Evolutionary conservation across 2,329 filamentous ascomycete genomes (phyloP), one percentile per base, ranked within the genome.

Genomic region (Didymella pomorum): DNA sequence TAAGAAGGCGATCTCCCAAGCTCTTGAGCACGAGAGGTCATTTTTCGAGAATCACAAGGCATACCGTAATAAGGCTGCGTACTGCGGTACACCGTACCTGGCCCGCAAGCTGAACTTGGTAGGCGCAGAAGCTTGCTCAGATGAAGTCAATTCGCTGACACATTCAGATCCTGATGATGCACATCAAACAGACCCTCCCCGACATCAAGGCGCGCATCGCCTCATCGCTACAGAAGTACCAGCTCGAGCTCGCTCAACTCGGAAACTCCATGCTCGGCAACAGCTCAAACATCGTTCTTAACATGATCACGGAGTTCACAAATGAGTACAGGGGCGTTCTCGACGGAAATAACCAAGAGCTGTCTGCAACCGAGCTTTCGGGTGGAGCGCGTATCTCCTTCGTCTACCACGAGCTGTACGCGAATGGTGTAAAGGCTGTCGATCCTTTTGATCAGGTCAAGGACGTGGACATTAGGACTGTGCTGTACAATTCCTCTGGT

Each of bases 11-110:
- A 99, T 99, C 74, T 89, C 91, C 55, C 89, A 89, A 63, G 93
- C 95, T 4, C 83, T 99, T 66, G 94, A 98, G 80, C 88, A 92
- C 51, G 95, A 99, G 83, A 96, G 92, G 84, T 89, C 91, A 76
- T 99, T 97, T 79, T 99, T 99, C 77, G 95, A 99, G 72, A 94
- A 94, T 79, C 95, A 99, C 86, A 96, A 96, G 82, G 94, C 95
- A 31, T 99, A 99, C 80, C 87, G 93, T 61, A 99, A 98, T 81
- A 99, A 99, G 87, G 93, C 92, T 75, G 91, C 93, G 6, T 99
- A 99, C 84, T 99, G 95, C 79, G 95, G 95, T 78, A 99, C 95
- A 3, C 95, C 95, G 4, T 99, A 99, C 75, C 84, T 99, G 60
- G 95, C 95, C 4, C 89, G 94, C 68, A 99, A 99, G 81, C 87